phyloP scores from a whole-genome alignment of 208 protist species.

The Naegleria lovaniensis region DNA sequence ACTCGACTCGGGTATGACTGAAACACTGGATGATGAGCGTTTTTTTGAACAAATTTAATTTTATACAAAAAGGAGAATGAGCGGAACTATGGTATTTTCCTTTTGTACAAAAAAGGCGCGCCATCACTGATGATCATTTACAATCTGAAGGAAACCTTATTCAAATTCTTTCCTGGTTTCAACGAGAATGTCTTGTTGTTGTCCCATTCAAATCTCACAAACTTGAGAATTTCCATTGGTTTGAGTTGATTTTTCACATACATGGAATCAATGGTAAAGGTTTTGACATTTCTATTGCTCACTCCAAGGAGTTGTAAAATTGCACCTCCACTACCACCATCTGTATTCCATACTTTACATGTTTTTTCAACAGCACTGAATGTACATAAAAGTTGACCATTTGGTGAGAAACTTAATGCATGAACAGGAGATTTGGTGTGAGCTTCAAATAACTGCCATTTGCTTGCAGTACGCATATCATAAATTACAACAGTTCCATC shows the following conservation, averaged over 20 bases:
- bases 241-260: not conserved
- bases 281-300: not conserved
- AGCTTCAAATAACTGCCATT: conserved; percentile 35
- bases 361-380: not conserved
- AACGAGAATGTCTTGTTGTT: not conserved
- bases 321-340: not conserved
- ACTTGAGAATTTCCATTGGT: conserved; percentile 13
- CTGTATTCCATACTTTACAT: conserved; percentile 23
- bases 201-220: conserved; percentile 21
- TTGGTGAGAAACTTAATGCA: conserved; percentile 8
- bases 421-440: not conserved
- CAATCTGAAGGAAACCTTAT: conserved; percentile 10
- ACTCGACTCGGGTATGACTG: no score
- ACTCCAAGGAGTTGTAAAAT: conserved; percentile 8
- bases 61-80: no score
- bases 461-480: conserved; percentile 35
- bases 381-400: not conserved
- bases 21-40: no score
- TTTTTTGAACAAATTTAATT: no score
- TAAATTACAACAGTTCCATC: conserved; percentile 29
- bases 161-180: conserved; percentile 24
- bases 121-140: no score
- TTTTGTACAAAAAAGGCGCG: no score
- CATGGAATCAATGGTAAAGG: not conserved
- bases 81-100: no score